Conservation (phyloP, 139 green algal species). For the Desmodesmus armatus region DNA sequence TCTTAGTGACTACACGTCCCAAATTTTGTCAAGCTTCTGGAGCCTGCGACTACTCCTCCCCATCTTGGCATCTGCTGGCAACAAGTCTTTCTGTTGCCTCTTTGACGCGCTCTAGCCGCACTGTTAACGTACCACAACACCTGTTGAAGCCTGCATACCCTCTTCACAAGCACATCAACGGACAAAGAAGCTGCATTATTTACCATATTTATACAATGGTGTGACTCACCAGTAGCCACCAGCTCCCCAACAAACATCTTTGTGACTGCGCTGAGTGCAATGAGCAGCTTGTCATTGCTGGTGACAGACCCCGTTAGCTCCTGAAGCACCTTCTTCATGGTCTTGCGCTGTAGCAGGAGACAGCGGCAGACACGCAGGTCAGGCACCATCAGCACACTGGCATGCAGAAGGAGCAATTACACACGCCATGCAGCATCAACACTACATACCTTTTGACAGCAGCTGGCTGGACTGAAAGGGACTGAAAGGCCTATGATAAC, state of each 20-base stretch:
- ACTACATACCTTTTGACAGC: too few species aligned
- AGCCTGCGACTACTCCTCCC: too few species aligned
- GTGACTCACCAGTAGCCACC: conserved; percentile 69
- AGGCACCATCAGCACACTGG: too few species aligned
- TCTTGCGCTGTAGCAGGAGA: not conserved
- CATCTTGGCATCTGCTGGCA: too few species aligned
- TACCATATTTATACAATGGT: not conserved
- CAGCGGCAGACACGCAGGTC: not conserved
- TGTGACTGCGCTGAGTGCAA: conserved; percentile 75
- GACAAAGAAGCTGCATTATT: not conserved
- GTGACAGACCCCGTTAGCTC: conserved; percentile 44
- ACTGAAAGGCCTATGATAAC: too few species aligned
- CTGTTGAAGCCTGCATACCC: too few species aligned
- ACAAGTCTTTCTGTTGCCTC: too few species aligned
- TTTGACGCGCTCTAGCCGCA: too few species aligned
- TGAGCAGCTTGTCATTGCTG: conserved; percentile 59
- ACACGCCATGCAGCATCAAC: conserved; percentile 50
- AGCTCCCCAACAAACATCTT: conserved; percentile 88
- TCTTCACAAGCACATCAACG: not conserved
- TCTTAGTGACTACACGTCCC: too few species aligned
- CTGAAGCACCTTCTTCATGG: conserved; percentile 58
- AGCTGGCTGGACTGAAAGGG: too few species aligned
- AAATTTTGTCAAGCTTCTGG: too few species aligned
- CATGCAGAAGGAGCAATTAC: not conserved
- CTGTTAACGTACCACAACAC: too few species aligned